phyloP scores from a whole-genome alignment of 1,139 yeast species.

The Suhomyces wounanorum region DNA sequence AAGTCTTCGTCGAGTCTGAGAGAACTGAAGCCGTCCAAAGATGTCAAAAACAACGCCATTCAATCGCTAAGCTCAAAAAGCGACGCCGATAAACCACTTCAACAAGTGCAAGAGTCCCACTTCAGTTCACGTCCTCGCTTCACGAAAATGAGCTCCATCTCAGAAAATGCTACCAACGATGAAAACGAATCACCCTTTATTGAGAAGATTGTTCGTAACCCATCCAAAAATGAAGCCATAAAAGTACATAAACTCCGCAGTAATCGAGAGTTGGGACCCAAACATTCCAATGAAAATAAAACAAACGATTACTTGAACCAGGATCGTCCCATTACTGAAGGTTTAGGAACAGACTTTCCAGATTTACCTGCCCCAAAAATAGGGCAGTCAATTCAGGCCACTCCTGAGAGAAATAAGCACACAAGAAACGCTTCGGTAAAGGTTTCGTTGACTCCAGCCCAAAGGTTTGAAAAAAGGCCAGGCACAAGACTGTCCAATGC shows the following conservation, averaged over 20 bases:
- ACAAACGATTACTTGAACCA: background rate
- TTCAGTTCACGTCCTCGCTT: constrained; percentile 1
- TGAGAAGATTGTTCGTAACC: constrained; percentile 13
- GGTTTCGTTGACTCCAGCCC: constrained; percentile 57
- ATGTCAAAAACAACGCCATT: background rate
- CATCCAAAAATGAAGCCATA: constrained; percentile 3
- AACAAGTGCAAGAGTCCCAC: background rate
- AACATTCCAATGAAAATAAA: background rate
- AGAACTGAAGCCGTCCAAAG: background rate
- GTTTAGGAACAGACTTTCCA: background rate
- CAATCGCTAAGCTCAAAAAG: background rate
- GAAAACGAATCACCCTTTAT: constrained; percentile 23
- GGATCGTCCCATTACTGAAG: background rate
- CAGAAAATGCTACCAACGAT: constrained; percentile 13
- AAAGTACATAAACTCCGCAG: constrained; percentile 18
- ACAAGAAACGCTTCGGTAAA: constrained; percentile 38
- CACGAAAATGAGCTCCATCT: constrained; percentile 15
- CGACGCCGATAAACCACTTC: background rate
- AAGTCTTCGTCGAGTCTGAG: background rate
- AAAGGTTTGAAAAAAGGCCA: constrained; percentile 45
- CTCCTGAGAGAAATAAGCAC: constrained; percentile 19
- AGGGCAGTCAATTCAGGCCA: background rate
- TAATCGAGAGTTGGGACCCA: constrained; percentile 7
- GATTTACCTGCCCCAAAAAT: background rate
- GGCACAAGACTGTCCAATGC: constrained; percentile 44